Evolutionary conservation across 2,329 filamentous ascomycete genomes (phyloP).

Genomic region (Xylariaceae sp.): DNA sequence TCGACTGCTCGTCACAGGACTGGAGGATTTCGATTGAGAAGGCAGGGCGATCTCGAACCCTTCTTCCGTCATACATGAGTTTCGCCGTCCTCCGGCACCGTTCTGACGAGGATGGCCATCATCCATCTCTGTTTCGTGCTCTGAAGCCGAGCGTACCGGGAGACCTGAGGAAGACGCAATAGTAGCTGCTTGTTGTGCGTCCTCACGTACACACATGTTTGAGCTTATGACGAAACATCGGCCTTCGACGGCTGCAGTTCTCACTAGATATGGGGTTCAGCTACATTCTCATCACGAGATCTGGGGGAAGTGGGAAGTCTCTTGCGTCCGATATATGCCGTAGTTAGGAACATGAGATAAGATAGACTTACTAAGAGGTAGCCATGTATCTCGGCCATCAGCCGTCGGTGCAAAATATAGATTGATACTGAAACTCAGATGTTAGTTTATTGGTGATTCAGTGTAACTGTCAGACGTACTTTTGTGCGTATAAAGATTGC

Average conservation of each 20-base stretch:
- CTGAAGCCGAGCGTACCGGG: too few species aligned
- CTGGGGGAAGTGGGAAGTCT: neutral
- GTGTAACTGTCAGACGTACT: slow-evolving; percentile 33
- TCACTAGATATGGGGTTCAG: too few species aligned
- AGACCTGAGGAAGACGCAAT: too few species aligned
- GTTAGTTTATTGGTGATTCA: slow-evolving; percentile 1
- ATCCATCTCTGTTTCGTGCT: too few species aligned
- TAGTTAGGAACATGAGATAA: slow-evolving; percentile 39
- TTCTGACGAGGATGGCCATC: neutral
- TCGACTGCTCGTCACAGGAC: too few species aligned
- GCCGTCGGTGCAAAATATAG: slow-evolving; percentile 88
- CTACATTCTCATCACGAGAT: too few species aligned
- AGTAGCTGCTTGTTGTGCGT: slow-evolving; percentile 36
- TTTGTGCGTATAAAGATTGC: slow-evolving; percentile 80
- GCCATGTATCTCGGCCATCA: slow-evolving; percentile 79
- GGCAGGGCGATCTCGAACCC: slow-evolving; percentile 46
- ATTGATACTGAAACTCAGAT: slow-evolving; percentile 56
- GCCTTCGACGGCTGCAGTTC: slow-evolving; percentile 76
- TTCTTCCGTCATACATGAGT: slow-evolving; percentile 43
- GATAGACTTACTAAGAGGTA: slow-evolving; percentile 34
- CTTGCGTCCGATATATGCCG: slow-evolving; percentile 25
- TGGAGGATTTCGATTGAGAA: slow-evolving; percentile 18
- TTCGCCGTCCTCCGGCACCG: slow-evolving; percentile 24
- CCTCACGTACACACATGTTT: slow-evolving; percentile 70
- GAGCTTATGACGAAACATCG: slow-evolving; percentile 80